These are phyloP conservation scores for Lactifluus pinguis DNA, from an alignment of 768 basidiomycete species.

Conservation along the genomic window DNA sequence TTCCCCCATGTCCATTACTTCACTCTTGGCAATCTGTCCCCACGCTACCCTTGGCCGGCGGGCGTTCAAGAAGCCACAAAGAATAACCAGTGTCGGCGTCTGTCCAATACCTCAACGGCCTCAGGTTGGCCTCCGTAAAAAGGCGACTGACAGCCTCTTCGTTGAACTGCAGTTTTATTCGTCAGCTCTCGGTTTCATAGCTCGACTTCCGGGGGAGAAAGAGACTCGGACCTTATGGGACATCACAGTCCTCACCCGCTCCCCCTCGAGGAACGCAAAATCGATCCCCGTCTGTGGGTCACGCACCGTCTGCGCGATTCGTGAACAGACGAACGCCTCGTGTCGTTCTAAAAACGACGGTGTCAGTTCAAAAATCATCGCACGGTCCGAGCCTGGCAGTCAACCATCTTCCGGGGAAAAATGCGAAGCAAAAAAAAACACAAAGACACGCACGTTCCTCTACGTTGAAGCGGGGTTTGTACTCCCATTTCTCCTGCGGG, in stretches of 20 bases:
- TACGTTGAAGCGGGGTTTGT: slow-evolving; percentile 54
- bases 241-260: slow-evolving; percentile 77
- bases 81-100: slow-evolving; percentile 67
- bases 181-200: not conserved
- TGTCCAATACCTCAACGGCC: slow-evolving; percentile 80
- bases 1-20: too few relatives aligned
- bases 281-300: slow-evolving; percentile 38
- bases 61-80: slow-evolving; percentile 63
- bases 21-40: too few relatives aligned
- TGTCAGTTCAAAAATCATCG: not conserved
- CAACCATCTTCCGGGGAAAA: not conserved
- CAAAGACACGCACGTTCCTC: slow-evolving; percentile 32
- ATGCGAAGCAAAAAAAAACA: not conserved
- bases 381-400: not conserved
- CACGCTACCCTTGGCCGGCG: too few relatives aligned
- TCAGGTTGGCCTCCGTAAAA: slow-evolving; percentile 65
- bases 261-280: slow-evolving; percentile 54
- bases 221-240: slow-evolving; percentile 83
- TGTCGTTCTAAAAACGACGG: slow-evolving; percentile 50
- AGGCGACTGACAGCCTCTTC: slow-evolving; percentile 57
- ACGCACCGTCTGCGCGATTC: slow-evolving; percentile 44
- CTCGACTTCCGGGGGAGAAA: not conserved
- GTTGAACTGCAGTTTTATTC: slow-evolving; percentile 59
- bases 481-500: slow-evolving; percentile 64
- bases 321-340: slow-evolving; percentile 75